Percentiles rank a stretch among this genome's conserved stretches.
Conservation (phyloP, 768 basidiomycete species). For the Phallus indusiatus region DNA sequence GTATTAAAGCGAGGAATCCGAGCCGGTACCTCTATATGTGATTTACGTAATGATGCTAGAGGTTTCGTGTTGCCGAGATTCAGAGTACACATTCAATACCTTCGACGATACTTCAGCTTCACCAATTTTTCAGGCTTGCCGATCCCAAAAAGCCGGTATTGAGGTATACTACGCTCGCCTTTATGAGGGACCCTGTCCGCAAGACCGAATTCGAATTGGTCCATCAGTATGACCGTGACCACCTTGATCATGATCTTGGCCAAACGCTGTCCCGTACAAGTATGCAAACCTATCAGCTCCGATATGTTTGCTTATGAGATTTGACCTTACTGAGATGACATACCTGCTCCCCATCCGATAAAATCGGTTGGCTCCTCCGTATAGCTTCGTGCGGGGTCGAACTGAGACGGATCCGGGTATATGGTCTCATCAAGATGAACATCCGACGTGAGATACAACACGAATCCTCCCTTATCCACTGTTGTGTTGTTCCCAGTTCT, state of each 20-base stretch:
- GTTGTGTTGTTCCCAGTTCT: neutral
- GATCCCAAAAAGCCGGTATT: neutral
- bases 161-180: neutral
- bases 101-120: neutral
- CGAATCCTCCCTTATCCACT: neutral
- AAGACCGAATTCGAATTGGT: conserved; percentile 7
- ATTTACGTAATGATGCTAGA: too few relatives aligned
- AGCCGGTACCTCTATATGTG: too few relatives aligned
- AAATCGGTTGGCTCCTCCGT: neutral
- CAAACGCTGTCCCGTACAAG: neutral
- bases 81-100: neutral
- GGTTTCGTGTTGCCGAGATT: too few relatives aligned
- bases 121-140: neutral
- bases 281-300: neutral
- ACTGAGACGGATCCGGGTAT: neutral
- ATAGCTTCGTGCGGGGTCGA: neutral
- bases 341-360: conserved; percentile 1
- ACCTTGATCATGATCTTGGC: neutral
- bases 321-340: neutral
- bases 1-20: too few relatives aligned
- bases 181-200: neutral
- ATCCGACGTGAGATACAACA: neutral
- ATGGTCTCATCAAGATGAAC: neutral
- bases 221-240: conserved; percentile 7
- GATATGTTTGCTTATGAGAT: neutral